Conservation (phyloP, 2,329 filamentous ascomycete species). For the Venturia oleaginea region DNA sequence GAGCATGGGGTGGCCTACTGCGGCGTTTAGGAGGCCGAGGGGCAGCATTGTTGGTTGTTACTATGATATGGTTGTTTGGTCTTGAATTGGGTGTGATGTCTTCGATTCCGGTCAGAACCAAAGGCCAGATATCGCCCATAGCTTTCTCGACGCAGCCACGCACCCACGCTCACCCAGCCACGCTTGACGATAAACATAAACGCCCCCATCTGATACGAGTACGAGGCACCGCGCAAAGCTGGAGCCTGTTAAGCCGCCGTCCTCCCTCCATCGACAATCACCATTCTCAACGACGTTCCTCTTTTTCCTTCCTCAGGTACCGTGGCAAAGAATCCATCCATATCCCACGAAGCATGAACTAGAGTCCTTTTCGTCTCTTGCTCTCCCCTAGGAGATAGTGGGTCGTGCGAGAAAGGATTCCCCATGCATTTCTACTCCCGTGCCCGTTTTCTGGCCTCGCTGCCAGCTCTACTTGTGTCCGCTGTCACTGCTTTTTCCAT, state of each 20-base stretch:
- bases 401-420: conserved; percentile 5
- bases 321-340: background rate
- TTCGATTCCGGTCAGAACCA: conserved; percentile 1
- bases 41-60: conserved; percentile 41
- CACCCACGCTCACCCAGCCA: too few relatives aligned
- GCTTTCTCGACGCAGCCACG: conserved; percentile 1
- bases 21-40: conserved; percentile 79
- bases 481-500: background rate
- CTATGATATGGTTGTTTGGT: too few relatives aligned
- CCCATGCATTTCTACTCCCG: conserved; percentile 6
- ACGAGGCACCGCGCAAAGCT: background rate
- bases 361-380: conserved; percentile 3
- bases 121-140: background rate
- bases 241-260: background rate
- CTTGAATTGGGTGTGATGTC: too few relatives aligned
- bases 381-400: background rate
- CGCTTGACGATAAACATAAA: too few relatives aligned
- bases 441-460: conserved; percentile 7
- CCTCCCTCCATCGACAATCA: background rate
- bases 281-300: too few relatives aligned
- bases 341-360: background rate
- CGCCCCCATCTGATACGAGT: background rate
- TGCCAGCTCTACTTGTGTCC: conserved; percentile 6
- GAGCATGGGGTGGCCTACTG: conserved; percentile 95
- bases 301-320: background rate